Percentiles rank a stretch among this genome's conserved stretches.
phyloP scores from a whole-genome alignment of 805 yeast species.

The Ogataea trehaloabstinens region DNA sequence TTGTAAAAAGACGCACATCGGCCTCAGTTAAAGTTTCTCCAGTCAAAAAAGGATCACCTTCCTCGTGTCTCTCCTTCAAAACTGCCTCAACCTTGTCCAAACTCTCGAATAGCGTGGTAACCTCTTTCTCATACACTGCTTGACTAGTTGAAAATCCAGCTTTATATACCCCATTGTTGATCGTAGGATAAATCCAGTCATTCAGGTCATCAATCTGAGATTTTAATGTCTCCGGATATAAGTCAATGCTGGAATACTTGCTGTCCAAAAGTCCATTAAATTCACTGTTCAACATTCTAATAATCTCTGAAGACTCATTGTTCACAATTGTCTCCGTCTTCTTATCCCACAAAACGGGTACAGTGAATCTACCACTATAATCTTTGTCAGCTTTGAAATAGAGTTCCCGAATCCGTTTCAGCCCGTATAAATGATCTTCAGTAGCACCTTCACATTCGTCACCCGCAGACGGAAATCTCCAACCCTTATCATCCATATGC shows the following conservation, averaged over 20 bases:
- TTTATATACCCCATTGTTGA: slow-evolving; percentile 93
- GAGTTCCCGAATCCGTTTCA: slow-evolving; percentile 60
- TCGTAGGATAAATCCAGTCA: slow-evolving; percentile 76
- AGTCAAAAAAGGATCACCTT: slow-evolving; percentile 42
- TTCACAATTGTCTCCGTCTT: slow-evolving; percentile 80
- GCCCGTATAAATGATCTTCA: slow-evolving; percentile 59
- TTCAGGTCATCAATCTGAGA: slow-evolving; percentile 72
- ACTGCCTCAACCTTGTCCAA: slow-evolving; percentile 69
- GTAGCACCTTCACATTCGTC: slow-evolving; percentile 48
- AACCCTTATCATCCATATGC: slow-evolving; percentile 83
- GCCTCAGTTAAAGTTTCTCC: slow-evolving; percentile 82
- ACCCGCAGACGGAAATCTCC: slow-evolving; percentile 65
- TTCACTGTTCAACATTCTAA: slow-evolving; percentile 77
- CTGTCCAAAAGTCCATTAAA: slow-evolving; percentile 58
- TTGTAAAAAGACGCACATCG: slow-evolving; percentile 82
- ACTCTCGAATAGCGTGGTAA: slow-evolving; percentile 57
- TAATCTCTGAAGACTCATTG: slow-evolving; percentile 88
- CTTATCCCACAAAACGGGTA: slow-evolving; percentile 91
- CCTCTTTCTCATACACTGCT: slow-evolving; percentile 74
- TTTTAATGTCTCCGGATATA: slow-evolving; percentile 58
- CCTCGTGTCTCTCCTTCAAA: slow-evolving; percentile 43
- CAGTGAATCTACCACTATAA: slow-evolving; percentile 82
- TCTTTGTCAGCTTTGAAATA: slow-evolving; percentile 74
- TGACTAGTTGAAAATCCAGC: slow-evolving; percentile 85
- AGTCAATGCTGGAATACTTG: slow-evolving; percentile 49